Evolutionary conservation across 352 stramenopile species (phyloP).

Genomic region (Pythium utonaiense): DNA sequence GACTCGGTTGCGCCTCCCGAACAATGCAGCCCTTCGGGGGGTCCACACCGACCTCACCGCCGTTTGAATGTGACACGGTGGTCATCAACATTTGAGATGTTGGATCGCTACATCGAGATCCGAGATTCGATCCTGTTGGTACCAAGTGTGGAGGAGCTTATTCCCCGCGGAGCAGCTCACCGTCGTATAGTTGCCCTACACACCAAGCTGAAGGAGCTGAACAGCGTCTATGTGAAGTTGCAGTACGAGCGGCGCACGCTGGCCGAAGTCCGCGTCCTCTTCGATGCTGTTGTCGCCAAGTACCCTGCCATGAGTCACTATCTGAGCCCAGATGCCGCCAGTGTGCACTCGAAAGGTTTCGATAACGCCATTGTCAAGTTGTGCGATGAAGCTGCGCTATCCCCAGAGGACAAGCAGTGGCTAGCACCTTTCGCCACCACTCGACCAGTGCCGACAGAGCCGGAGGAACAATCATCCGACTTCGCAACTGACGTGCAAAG

Average conservation of each 20-base stretch:
- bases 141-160: slow-evolving; percentile 22
- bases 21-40: slow-evolving; percentile 17
- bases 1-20: slow-evolving; percentile 11
- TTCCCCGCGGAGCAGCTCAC: slow-evolving; percentile 15
- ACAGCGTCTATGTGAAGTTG: slow-evolving; percentile 19
- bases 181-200: slow-evolving; percentile 8
- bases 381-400: neutral
- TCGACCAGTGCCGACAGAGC: no score
- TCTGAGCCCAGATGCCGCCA: neutral
- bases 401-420: no score
- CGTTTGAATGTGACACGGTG: slow-evolving; percentile 25
- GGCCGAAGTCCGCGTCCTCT: slow-evolving; percentile 11
- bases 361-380: neutral
- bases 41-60: slow-evolving; percentile 6
- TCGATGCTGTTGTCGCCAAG: slow-evolving; percentile 13
- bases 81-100: slow-evolving; percentile 20
- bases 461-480: no score
- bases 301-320: neutral
- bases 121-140: slow-evolving; percentile 8
- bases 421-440: no score
- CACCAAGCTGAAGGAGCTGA: slow-evolving; percentile 17
- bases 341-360: neutral
- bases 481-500: slow-evolving; percentile 5
- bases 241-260: slow-evolving; percentile 5
- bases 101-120: slow-evolving; percentile 25